A percentile compares a stretch with the other conserved stretches of the same genome.
phyloP scores from a whole-genome alignment of 371 early-diverging fungal genomes.

The Encephalitozoon cuniculi region DNA sequence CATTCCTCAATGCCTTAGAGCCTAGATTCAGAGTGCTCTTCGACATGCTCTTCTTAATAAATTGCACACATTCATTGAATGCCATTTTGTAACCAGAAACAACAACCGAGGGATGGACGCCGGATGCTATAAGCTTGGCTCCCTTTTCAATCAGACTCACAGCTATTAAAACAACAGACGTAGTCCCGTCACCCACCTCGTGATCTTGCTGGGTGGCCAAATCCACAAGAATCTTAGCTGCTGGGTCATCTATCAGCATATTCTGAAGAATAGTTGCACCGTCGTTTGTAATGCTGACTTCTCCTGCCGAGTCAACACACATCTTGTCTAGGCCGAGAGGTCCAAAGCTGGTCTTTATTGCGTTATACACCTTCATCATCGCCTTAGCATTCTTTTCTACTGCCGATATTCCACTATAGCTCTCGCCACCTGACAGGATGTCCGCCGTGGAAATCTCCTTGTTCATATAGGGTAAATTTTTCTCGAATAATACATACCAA shows the following conservation, averaged over 20 bases:
- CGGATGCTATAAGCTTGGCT: conserved; percentile 85
- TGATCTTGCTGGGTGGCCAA: conserved; percentile 96
- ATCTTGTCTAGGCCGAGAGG: conserved; percentile 99
- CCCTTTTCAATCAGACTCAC: conserved; percentile 89
- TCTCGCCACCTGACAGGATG: conserved; percentile 35
- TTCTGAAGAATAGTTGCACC: conserved; percentile 95
- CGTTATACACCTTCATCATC: conserved; percentile 63
- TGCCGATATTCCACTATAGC: conserved; percentile 20
- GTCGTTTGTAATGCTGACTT: conserved; percentile 98
- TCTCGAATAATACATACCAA: neutral
- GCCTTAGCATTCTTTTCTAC: conserved; percentile 35
- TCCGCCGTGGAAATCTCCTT: conserved; percentile 34
- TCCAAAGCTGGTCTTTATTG: conserved; percentile 92
- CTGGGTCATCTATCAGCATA: conserved; percentile 92
- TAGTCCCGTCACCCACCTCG: conserved; percentile 99
- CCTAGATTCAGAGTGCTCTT: conserved; percentile 38
- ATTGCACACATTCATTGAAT: conserved; percentile 91
- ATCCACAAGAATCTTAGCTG: conserved; percentile 88
- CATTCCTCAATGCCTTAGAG: conserved; percentile 64
- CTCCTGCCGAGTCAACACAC: conserved; percentile 96
- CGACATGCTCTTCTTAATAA: conserved; percentile 82
- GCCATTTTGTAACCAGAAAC: conserved; percentile 93
- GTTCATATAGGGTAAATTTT: conserved; percentile 25
- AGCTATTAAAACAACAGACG: conserved; percentile 96
- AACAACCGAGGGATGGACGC: conserved; percentile 93